Evolutionary conservation across 371 early-diverging fungal species (phyloP), one percentile per base, ranked within the genome.

Genomic region (Mortierella sp.): DNA sequence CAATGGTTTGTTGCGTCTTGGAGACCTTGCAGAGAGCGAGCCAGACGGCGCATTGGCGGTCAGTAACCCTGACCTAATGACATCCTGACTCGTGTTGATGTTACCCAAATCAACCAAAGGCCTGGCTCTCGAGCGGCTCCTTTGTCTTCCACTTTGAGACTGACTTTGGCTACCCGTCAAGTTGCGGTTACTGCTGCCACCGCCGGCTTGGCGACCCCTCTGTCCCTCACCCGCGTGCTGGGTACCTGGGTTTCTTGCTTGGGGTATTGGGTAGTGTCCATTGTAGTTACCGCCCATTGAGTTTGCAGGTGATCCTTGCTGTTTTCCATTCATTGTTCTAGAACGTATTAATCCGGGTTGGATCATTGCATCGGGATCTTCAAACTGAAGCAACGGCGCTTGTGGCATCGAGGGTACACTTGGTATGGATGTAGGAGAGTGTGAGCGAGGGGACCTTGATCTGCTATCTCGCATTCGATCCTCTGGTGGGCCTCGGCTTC

Each of bases 361-460:
- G 57, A 80, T 80, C 72, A 74, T 74, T 21, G 70, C 79, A 59
- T 80, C 53, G n/a, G 58, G 62, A 32, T 75, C 66, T 3, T 59
- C 75, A 58, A 80, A 80, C 4, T 75, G 72, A 3, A 80, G 41
- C 7, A 80, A 69, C 21, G 81, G 81, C 5, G 72, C 81, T n/a
- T 73, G 69, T 8, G 79, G 74, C 40, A 65, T 16, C 3, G 68
- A 45, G 9, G 65, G 71, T 2, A 40, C 58, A 33, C 33, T 58
- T 4, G 73, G 50, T 13, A 62, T 28, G 15, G 72, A 24, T 9
- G 53, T 58, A 33, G 69, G 65, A 48, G 77, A 77, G n/a, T 24
- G 63, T 0, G 76, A 71, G 32, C 43, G 64, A 16, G 76, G 70
- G 1, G 77, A 68, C 13, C 19, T 24, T 0, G 70, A 6, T 24